phyloP scores from a whole-genome alignment of 139 green algal species.

The Zygnema cylindricum region DNA sequence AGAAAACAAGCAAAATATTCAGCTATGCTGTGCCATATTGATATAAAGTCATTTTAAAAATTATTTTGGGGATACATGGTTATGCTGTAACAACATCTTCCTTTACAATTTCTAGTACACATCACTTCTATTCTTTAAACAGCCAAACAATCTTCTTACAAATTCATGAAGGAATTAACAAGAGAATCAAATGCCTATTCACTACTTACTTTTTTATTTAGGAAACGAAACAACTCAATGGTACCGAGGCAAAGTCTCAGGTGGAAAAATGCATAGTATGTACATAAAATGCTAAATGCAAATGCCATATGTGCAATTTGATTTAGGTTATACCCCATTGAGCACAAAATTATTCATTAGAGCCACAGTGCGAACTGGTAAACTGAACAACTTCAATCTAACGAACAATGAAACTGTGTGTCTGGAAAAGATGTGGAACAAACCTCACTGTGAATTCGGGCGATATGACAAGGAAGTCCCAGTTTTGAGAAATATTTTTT shows the following conservation, averaged over 20 bases:
- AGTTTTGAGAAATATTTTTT: conserved; percentile 53
- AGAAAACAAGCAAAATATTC: not conserved
- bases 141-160: too few relatives aligned
- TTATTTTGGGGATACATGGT: not conserved
- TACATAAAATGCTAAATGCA: not conserved
- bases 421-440: too few relatives aligned
- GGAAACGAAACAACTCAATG: not conserved
- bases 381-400: too few relatives aligned
- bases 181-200: not conserved
- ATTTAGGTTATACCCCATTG: too few relatives aligned
- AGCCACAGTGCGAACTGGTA: too few relatives aligned
- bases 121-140: not conserved
- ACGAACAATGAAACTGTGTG: too few relatives aligned
- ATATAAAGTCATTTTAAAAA: not conserved
- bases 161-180: not conserved
- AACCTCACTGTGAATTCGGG: conserved; percentile 49
- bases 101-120: not conserved
- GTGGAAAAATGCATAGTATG: not conserved
- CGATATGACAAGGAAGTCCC: conserved; percentile 48
- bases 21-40: conserved; percentile 12
- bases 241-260: not conserved
- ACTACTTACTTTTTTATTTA: not conserved
- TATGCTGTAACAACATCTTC: not conserved
- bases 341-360: too few relatives aligned
- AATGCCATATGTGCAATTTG: not conserved